phyloP scores from a whole-genome alignment of 139 green algal genomes.

The Chlorella sp. region DNA sequence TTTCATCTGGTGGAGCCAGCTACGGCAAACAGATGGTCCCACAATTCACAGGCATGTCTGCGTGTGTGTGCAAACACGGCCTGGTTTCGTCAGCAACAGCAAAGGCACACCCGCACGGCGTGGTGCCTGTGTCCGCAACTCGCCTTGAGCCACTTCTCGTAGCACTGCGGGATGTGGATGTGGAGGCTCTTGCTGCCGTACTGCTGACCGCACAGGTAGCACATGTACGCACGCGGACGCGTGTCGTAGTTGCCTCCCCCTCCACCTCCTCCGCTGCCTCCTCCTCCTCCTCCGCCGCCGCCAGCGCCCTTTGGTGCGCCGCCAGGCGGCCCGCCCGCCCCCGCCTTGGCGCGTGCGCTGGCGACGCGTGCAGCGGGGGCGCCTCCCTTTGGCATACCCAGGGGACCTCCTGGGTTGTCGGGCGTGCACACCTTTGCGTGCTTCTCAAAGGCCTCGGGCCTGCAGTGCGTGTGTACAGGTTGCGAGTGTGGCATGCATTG shows the following conservation, averaged over 20 bases:
- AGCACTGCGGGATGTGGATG: conserved; percentile 53
- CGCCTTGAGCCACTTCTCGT: conserved; percentile 43
- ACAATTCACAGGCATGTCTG: no score
- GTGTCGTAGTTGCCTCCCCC: conserved; percentile 1
- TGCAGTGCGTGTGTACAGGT: no score
- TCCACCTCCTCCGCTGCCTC: conserved; percentile 1
- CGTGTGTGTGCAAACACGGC: no score
- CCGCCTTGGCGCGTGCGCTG: not conserved
- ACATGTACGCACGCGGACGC: conserved; percentile 25
- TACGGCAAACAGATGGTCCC: no score
- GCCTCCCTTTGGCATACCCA: conserved; percentile 28
- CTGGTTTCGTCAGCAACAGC: no score
- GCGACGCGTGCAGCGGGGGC: not conserved
- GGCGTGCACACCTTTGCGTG: conserved; percentile 39
- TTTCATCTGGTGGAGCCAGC: no score
- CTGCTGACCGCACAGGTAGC: conserved; percentile 27
- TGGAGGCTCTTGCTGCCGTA: conserved; percentile 9
- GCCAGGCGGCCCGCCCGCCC: not conserved
- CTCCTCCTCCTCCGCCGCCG: conserved; percentile 2
- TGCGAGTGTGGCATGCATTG: no score
- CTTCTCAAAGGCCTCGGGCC: conserved; percentile 34
- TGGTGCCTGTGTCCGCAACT: no score
- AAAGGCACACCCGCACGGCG: no score
- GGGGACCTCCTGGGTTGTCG: conserved; percentile 36
- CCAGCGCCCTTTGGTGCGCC: not conserved